These are phyloP conservation scores for Trametes cinnabarina DNA, from an alignment of 768 basidiomycete genomes.

Conservation along the genomic window DNA sequence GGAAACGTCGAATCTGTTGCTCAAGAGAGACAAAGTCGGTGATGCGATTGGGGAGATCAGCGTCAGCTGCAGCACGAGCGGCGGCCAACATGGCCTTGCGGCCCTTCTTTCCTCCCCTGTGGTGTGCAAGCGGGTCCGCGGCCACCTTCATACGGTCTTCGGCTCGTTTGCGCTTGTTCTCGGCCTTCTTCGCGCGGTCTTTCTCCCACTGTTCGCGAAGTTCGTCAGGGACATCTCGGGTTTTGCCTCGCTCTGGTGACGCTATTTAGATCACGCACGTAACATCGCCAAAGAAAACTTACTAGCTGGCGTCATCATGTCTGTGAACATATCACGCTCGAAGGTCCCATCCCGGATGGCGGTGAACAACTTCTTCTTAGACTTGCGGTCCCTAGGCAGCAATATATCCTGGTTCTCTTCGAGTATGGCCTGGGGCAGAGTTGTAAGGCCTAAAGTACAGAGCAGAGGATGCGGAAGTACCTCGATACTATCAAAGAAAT, in stretches of 20 bases:
- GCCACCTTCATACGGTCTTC: constrained; percentile 53
- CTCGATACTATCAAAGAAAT: constrained; percentile 51
- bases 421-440: constrained; percentile 52
- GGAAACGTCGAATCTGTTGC: constrained; percentile 67
- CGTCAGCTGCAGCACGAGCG: constrained; percentile 46
- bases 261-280: background rate
- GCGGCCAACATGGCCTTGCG: constrained; percentile 66
- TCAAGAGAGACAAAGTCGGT: constrained; percentile 69
- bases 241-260: constrained; percentile 48
- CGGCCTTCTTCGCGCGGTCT: constrained; percentile 83
- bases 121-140: constrained; percentile 59
- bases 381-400: constrained; percentile 43
- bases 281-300: constrained; percentile 27
- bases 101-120: constrained; percentile 68
- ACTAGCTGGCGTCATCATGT: constrained; percentile 46
- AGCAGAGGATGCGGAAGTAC: constrained; percentile 35
- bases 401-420: constrained; percentile 58
- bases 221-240: constrained; percentile 50
- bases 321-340: constrained; percentile 33
- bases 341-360: constrained; percentile 57
- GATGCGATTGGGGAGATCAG: constrained; percentile 47
- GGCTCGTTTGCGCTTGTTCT: constrained; percentile 61
- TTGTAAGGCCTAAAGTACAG: background rate
- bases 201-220: constrained; percentile 72
- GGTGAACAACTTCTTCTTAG: constrained; percentile 55